Percentiles rank a stretch among this genome's conserved stretches.
phyloP scores from a whole-genome alignment of 148 eudicot genomes.

The Limonium bicolor region DNA sequence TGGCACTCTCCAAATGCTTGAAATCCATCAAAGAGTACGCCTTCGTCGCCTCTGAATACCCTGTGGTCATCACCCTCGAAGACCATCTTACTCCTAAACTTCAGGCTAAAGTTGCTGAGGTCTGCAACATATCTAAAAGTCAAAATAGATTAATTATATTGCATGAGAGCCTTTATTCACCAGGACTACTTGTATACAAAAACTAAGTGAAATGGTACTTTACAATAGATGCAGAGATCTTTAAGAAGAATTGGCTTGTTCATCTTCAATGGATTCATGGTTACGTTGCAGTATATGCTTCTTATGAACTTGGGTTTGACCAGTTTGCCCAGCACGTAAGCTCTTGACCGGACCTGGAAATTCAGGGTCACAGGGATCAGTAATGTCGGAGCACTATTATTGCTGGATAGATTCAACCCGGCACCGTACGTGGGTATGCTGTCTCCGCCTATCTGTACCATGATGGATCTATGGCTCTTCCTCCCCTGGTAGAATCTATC shows the following conservation, averaged over 20 bases:
- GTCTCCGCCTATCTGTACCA: conserved; percentile 29
- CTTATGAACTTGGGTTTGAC: conserved; percentile 74
- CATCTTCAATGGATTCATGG: conserved; percentile 59
- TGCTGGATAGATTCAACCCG: conserved; percentile 30
- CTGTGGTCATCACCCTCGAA: conserved; percentile 75
- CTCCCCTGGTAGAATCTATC: conserved; percentile 52
- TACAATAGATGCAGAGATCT: conserved; percentile 39
- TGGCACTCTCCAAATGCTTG: conserved; percentile 56
- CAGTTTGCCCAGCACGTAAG: conserved; percentile 62
- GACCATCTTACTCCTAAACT: conserved; percentile 86
- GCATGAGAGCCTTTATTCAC: too few species aligned
- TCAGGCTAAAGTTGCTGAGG: conserved; percentile 90
- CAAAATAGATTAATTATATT: too few species aligned
- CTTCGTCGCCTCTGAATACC: conserved; percentile 64
- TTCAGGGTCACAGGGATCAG: conserved; percentile 42
- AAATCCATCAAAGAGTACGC: conserved; percentile 78
- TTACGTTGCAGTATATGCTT: conserved; percentile 25
- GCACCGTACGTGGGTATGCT: conserved; percentile 62
- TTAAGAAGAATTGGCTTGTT: conserved; percentile 30
- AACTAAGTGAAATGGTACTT: too few species aligned
- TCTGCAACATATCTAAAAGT: conserved; percentile 8
- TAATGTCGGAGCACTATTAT: conserved; percentile 15
- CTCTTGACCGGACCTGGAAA: conserved; percentile 50
- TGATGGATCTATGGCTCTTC: conserved; percentile 36
- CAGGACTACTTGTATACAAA: too few species aligned